phyloP scores from a whole-genome alignment of 768 basidiomycete species.

The Tylopilus balloui region DNA sequence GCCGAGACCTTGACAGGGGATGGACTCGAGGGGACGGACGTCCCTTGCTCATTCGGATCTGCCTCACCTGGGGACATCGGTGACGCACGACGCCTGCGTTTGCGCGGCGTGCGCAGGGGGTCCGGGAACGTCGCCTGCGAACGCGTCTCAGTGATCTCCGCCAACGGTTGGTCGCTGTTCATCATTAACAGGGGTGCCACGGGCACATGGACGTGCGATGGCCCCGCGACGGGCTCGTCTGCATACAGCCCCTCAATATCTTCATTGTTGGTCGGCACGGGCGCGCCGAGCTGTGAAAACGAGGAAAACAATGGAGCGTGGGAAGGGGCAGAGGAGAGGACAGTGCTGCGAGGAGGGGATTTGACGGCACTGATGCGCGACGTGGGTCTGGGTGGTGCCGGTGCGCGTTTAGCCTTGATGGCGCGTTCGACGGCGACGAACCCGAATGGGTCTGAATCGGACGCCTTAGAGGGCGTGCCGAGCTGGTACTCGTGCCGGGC shows the following conservation, averaged over 20 bases:
- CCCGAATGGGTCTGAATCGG: slow-evolving; percentile 52
- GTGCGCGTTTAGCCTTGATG: slow-evolving; percentile 40
- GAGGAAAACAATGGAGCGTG: slow-evolving; percentile 19
- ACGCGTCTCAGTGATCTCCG: slow-evolving; percentile 1
- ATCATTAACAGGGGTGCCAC: slow-evolving; percentile 24
- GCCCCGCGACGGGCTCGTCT: slow-evolving; percentile 29
- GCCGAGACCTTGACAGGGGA: slow-evolving; percentile 30
- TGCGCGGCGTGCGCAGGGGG: slow-evolving; percentile 31
- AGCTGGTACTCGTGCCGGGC: slow-evolving; percentile 20
- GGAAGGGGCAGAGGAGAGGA: slow-evolving; percentile 16
- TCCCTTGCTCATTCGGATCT: slow-evolving; percentile 9
- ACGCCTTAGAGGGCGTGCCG: slow-evolving; percentile 20
- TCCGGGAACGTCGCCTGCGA: slow-evolving; percentile 19
- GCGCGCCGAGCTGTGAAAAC: slow-evolving; percentile 34
- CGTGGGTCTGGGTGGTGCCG: slow-evolving; percentile 7
- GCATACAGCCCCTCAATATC: slow-evolving; percentile 35
- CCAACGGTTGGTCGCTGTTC: slow-evolving; percentile 15
- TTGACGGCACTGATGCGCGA: slow-evolving; percentile 11
- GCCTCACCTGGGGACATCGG: neutral
- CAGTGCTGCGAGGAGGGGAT: slow-evolving; percentile 19
- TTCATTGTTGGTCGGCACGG: slow-evolving; percentile 30
- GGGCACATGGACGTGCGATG: slow-evolving; percentile 16
- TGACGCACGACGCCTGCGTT: slow-evolving; percentile 22
- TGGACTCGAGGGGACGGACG: slow-evolving; percentile 24
- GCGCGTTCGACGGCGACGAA: slow-evolving; percentile 52